Conservation (phyloP, 2,329 filamentous ascomycete genomes). For the Arthrobotrys pseudoclavata region DNA sequence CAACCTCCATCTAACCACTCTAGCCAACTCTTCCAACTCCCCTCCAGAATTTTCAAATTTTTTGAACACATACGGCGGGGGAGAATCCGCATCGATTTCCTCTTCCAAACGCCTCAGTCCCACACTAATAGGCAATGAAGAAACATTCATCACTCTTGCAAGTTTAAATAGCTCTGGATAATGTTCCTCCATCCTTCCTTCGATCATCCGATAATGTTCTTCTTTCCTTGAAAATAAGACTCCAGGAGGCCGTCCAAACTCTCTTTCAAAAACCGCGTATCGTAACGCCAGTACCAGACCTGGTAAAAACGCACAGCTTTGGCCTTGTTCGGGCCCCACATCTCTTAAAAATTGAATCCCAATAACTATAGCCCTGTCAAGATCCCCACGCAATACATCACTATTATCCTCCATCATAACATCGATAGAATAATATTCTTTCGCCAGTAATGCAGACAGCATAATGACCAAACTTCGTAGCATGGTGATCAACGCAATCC, state of each 20-base stretch:
- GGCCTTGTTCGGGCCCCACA: conserved; percentile 21
- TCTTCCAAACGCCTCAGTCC: neutral
- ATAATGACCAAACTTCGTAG: conserved; percentile 38
- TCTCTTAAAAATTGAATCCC: conserved; percentile 15
- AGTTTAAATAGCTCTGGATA: conserved; percentile 31
- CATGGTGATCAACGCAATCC: conserved; percentile 35
- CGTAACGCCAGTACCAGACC: conserved; percentile 31
- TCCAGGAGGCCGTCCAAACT: neutral
- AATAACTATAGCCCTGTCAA: conserved; percentile 18
- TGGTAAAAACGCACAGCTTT: conserved; percentile 22
- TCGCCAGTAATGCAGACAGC: conserved; percentile 27
- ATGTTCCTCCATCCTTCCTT: neutral
- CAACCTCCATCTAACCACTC: conserved; percentile 43
- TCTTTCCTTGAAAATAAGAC: neutral
- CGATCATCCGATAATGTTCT: neutral
- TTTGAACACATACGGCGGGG: conserved; percentile 6
- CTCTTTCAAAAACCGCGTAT: conserved; percentile 35
- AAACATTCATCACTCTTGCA: conserved; percentile 12
- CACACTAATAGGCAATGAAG: conserved; percentile 11
- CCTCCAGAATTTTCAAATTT: conserved; percentile 22
- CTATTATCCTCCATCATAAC: neutral
- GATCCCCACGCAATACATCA: neutral
- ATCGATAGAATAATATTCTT: neutral
- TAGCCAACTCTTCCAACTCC: conserved; percentile 35
- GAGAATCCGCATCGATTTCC: neutral